These are phyloP conservation scores for Aspergillus ochraceus DNA, from an alignment of 2,329 filamentous ascomycete genomes.

Conservation along the genomic window DNA sequence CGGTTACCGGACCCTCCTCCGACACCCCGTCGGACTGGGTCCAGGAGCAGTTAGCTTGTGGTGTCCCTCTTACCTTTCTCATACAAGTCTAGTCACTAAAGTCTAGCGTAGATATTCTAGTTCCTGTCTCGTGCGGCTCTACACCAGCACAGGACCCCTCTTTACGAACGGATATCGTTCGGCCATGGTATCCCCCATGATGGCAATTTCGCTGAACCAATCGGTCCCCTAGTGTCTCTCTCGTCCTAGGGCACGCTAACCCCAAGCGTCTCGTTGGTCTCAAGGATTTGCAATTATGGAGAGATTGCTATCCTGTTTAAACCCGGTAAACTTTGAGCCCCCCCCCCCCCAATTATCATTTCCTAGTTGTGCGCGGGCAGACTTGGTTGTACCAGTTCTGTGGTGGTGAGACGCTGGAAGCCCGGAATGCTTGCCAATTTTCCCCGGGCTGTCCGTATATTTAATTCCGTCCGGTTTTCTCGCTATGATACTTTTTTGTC, in stretches of 20 bases:
- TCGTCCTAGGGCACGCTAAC: not conserved
- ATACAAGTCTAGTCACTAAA: not conserved
- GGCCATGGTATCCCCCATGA: not conserved
- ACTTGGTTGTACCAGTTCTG: slow-evolving; percentile 7
- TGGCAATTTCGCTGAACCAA: not conserved
- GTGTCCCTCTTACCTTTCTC: not conserved
- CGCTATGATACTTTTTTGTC: not conserved
- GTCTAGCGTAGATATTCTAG: not conserved
- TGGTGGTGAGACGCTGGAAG: not conserved
- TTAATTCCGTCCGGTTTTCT: slow-evolving; percentile 2
- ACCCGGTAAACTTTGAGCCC: not conserved
- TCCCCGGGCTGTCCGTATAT: slow-evolving; percentile 6
- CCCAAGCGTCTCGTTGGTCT: slow-evolving; percentile 5
- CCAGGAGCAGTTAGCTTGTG: not conserved
- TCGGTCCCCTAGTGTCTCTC: not conserved
- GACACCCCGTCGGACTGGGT: not conserved
- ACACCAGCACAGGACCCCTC: not conserved
- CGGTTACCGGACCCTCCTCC: not conserved
- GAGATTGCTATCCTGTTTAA: not conserved
- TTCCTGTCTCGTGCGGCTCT: not conserved
- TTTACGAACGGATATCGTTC: not conserved
- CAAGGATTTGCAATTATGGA: slow-evolving; percentile 27
- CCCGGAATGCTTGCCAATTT: not conserved
- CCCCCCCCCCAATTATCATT: not conserved
- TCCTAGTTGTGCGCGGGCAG: not conserved